Percentiles rank a stretch among this genome's conserved stretches.
phyloP scores from a whole-genome alignment of 768 basidiomycete species.

The Kockovaella imperatae region DNA sequence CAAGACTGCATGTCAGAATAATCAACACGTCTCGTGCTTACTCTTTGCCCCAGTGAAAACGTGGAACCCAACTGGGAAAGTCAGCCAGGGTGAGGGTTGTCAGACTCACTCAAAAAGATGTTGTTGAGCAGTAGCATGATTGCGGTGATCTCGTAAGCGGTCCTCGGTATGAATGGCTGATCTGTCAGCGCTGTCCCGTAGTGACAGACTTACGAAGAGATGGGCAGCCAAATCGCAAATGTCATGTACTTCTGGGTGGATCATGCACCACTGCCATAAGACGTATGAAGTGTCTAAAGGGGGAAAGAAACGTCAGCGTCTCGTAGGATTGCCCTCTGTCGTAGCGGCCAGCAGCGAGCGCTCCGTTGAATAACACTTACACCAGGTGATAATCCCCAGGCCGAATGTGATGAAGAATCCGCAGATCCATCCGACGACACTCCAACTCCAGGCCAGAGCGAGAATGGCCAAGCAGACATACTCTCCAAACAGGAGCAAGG shows the following conservation, averaged over 20 bases:
- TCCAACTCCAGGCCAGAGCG: conserved; percentile 36
- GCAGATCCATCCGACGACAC: conserved; percentile 31
- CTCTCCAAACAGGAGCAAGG: conserved; percentile 34
- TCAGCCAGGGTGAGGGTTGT: neutral
- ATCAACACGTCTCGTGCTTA: conserved; percentile 4
- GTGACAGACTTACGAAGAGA: conserved; percentile 33
- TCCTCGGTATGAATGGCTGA: conserved; percentile 49
- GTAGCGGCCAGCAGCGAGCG: neutral
- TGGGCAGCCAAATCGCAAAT: conserved; percentile 53
- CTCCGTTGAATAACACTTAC: too few species aligned
- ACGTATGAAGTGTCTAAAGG: conserved; percentile 49
- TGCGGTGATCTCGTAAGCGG: conserved; percentile 52
- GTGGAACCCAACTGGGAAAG: conserved; percentile 25
- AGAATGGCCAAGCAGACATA: conserved; percentile 39
- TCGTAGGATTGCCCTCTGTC: neutral
- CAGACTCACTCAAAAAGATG: conserved; percentile 45
- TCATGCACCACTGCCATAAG: conserved; percentile 51
- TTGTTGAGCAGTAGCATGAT: conserved; percentile 55
- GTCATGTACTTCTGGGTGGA: conserved; percentile 51
- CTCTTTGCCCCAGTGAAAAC: conserved; percentile 37
- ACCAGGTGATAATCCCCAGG: conserved; percentile 30
- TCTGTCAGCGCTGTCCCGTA: neutral
- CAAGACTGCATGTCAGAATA: conserved; percentile 21
- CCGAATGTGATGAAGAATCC: conserved; percentile 37
- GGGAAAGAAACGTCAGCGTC: neutral